A percentile compares a stretch with the other conserved stretches of the same genome.
These are phyloP conservation scores for Pleurotus sapidus DNA, from an alignment of 768 basidiomycete genomes.

Conservation along the genomic window DNA sequence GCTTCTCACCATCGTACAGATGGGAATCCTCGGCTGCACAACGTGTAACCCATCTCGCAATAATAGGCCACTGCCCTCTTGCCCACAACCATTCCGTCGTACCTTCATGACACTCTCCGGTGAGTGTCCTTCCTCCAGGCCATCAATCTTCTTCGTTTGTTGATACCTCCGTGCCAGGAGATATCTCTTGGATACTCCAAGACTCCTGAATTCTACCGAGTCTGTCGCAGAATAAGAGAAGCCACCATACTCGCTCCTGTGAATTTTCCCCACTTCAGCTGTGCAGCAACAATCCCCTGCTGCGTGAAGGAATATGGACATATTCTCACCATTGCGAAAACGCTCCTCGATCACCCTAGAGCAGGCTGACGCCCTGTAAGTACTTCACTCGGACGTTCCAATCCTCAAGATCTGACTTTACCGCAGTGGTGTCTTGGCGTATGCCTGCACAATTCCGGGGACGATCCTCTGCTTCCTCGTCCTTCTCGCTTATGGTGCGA, in stretches of 20 bases:
- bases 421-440: background rate
- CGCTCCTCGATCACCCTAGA: background rate
- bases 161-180: background rate
- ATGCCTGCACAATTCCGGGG: slow-evolving; percentile 13
- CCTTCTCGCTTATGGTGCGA: slow-evolving; percentile 12
- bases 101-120: background rate
- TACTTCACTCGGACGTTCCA: slow-evolving; percentile 10
- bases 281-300: background rate
- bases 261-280: background rate
- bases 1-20: background rate
- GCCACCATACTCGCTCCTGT: background rate
- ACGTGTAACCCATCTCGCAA: background rate
- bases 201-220: background rate
- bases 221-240: background rate
- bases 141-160: background rate
- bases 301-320: background rate
- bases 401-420: slow-evolving; percentile 3
- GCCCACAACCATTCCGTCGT: background rate
- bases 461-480: slow-evolving; percentile 14
- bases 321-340: background rate
- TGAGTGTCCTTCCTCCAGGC: background rate
- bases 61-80: no score
- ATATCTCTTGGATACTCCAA: background rate
- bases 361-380: background rate
- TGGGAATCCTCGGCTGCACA: background rate